Base-by-base conservation (phyloP, 345 rosid species). In the Boechera retrofracta region DNA sequence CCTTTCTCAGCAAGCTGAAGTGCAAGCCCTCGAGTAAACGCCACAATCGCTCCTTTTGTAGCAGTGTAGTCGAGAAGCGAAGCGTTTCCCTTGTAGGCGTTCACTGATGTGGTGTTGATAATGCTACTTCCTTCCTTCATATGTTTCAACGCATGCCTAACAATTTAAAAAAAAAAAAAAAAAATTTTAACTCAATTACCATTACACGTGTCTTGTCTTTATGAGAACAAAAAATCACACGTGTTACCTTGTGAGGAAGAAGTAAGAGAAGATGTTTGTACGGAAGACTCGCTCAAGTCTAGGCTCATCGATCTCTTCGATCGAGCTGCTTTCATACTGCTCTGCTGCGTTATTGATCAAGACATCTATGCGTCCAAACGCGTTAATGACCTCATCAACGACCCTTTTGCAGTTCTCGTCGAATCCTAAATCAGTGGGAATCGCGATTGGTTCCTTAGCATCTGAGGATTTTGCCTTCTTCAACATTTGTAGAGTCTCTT, bases 21-120 rank as follows among this genome's bases (percentile, higher is more conserved):
- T 0, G 92, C 85, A 28, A 91, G 90, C 6, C 87, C 97, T 52
- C 92, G 81, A 2, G 96, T 91, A 79, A 86, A 89, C 4, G 91
- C 96, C 58, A 93, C 94, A 13, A 88, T 87, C 16, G 91, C 96
- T 6, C 94, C 97, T 77, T 93, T 89, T 0, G 96, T 89, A 4
- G 97, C 79, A 0, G 91, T 79, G 79, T 93, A 91, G 64, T 88
- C 97, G 0, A 93, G 88, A 45, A 89, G 82, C 56, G 72, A 71
- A 0, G 86, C 76, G 28, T 70, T 82, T 18, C 98, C 98, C 57
- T 81, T 78, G 80, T 89, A 93, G 0, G 94, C 97, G 28, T 73
- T 85, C 13, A 88, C 72, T 0, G 93, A 89, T 2, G 94, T 80
- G 0, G 96, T 87, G 87, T 94, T 91, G 69, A 94, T 91, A 16